A percentile compares a stretch with the other conserved stretches of the same genome.
These are phyloP conservation scores for Royoungia palumana DNA, from an alignment of 768 basidiomycete genomes.

Conservation along the genomic window DNA sequence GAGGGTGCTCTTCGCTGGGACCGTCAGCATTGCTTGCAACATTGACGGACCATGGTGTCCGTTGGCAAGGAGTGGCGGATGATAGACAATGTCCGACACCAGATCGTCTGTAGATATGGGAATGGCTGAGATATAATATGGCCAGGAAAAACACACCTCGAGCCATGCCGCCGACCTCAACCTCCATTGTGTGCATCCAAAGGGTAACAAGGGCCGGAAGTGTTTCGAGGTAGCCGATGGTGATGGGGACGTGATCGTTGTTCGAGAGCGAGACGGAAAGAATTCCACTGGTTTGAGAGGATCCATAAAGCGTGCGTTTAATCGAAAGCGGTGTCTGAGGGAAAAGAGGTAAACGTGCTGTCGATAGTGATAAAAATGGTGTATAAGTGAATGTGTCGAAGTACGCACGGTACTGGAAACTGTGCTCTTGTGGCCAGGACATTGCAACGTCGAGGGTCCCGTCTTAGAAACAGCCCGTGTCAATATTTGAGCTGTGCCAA, in stretches of 20 bases:
- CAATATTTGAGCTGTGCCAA: not conserved
- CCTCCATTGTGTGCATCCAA: constrained; percentile 74
- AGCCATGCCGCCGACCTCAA: constrained; percentile 43
- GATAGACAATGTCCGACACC: constrained; percentile 62
- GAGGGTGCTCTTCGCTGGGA: constrained; percentile 69
- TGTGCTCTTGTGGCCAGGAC: constrained; percentile 47
- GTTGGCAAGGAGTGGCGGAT: constrained; percentile 30
- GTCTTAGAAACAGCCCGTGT: constrained; percentile 4
- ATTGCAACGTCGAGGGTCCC: constrained; percentile 54
- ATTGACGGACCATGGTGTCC: constrained; percentile 49
- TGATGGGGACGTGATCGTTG: constrained; percentile 43
- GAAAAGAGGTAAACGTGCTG: constrained; percentile 37
- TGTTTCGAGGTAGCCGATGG: constrained; percentile 72
- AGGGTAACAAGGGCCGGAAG: constrained; percentile 93
- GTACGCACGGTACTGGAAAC: constrained; percentile 58
- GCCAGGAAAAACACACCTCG: constrained; percentile 38
- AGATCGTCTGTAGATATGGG: constrained; percentile 48
- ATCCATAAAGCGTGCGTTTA: constrained; percentile 67
- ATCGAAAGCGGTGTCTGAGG: constrained; percentile 53
- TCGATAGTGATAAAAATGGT: not conserved
- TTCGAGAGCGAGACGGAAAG: constrained; percentile 70
- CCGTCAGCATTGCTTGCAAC: constrained; percentile 62
- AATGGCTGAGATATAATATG: not conserved
- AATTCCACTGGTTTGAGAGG: constrained; percentile 71
- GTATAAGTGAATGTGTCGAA: not conserved